A percentile compares a stretch with the other conserved stretches of the same genome.
Evolutionary conservation across 1,284 basidiomycete genomes (phyloP).

Genomic region (Ceratobasidium sp.): DNA sequence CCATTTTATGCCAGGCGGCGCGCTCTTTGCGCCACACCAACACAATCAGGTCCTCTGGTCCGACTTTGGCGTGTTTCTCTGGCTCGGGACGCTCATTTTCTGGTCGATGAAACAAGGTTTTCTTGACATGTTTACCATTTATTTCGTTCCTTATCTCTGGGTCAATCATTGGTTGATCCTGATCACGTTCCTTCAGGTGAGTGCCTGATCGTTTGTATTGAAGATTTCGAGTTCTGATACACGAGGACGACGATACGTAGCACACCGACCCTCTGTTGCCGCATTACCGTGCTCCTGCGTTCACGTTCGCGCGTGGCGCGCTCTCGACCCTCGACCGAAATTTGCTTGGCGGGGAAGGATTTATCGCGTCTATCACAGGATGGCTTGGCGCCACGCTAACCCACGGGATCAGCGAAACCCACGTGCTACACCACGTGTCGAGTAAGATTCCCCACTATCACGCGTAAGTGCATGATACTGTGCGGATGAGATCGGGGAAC

Average conservation of each 20-base stretch:
- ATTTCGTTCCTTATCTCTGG: slow-evolving; percentile 92
- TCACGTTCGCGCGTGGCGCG: slow-evolving; percentile 96
- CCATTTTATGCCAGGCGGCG: slow-evolving; percentile 84
- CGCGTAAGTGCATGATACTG: slow-evolving; percentile 60
- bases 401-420: slow-evolving; percentile 92
- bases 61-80: slow-evolving; percentile 83
- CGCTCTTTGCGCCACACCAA: slow-evolving; percentile 90
- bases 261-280: slow-evolving; percentile 96
- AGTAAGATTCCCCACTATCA: slow-evolving; percentile 96
- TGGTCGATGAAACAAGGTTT: slow-evolving; percentile 77
- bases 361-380: slow-evolving; percentile 70
- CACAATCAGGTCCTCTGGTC: slow-evolving; percentile 82
- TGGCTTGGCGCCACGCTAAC: slow-evolving; percentile 85
- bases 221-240: too few relatives aligned
- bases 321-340: slow-evolving; percentile 92
- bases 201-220: not conserved
- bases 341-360: slow-evolving; percentile 74
- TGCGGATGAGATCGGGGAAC: not conserved
- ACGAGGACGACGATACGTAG: not conserved
- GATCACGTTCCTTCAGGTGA: slow-evolving; percentile 88
- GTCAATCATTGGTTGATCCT: slow-evolving; percentile 89
- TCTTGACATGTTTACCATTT: slow-evolving; percentile 80
- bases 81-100: slow-evolving; percentile 69
- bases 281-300: slow-evolving; percentile 91
- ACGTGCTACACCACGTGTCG: slow-evolving; percentile 89